Conservation (phyloP, 129 eudicot genomes). For the Erigeron canadensis region DNA sequence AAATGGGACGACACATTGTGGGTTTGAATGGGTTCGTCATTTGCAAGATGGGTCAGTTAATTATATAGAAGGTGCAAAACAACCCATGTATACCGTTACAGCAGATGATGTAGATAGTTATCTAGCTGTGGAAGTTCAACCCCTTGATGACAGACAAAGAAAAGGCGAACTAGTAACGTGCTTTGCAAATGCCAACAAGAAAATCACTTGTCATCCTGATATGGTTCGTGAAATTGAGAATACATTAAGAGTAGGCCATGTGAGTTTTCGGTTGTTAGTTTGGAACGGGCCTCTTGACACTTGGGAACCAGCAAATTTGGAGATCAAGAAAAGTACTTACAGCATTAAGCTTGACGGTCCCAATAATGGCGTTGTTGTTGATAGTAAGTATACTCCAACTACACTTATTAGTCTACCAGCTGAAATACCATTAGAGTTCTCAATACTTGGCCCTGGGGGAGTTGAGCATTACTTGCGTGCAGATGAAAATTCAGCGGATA, state of each 20-base stretch:
- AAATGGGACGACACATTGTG: slow-evolving; percentile 47
- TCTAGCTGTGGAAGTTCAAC: slow-evolving; percentile 56
- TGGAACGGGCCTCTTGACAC: slow-evolving; percentile 20
- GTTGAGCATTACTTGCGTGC: slow-evolving; percentile 29
- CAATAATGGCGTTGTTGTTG: slow-evolving; percentile 22
- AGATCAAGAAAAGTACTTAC: slow-evolving; percentile 29
- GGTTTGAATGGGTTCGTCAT: slow-evolving; percentile 59
- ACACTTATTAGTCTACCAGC: slow-evolving; percentile 25
- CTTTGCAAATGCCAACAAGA: slow-evolving; percentile 43
- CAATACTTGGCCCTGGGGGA: slow-evolving; percentile 26
- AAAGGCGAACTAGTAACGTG: slow-evolving; percentile 40
- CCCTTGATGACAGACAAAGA: slow-evolving; percentile 40
- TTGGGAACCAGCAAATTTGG: slow-evolving; percentile 37
- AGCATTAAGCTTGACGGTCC: slow-evolving; percentile 28
- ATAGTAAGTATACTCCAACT: slow-evolving; percentile 25
- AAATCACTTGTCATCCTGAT: slow-evolving; percentile 46
- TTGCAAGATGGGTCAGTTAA: slow-evolving; percentile 48
- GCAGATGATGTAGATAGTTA: slow-evolving; percentile 49
- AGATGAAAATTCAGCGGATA: slow-evolving; percentile 14
- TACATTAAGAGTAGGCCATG: slow-evolving; percentile 11
- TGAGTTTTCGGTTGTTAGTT: slow-evolving; percentile 21
- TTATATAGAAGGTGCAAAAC: slow-evolving; percentile 51
- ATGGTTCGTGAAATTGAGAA: slow-evolving; percentile 33
- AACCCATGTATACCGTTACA: slow-evolving; percentile 36
- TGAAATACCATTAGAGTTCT: slow-evolving; percentile 30